Percentiles rank a stretch among this genome's conserved stretches.
Conservation (phyloP, 225 moss, liverwort and hornwort species). For the Sphagnum contortum region DNA sequence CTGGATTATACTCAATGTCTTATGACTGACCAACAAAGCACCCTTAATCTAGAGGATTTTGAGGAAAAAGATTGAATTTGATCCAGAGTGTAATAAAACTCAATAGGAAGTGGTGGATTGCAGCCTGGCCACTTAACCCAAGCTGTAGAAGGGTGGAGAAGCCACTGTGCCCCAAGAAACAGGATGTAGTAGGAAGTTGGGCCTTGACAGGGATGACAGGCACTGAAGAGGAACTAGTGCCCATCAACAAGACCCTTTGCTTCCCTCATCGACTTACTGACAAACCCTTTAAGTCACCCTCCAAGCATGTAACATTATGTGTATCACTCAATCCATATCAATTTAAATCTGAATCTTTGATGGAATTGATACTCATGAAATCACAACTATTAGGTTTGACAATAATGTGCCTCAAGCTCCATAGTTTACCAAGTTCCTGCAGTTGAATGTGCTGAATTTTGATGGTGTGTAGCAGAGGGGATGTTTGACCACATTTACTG, state of each 20-base stretch:
- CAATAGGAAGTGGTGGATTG: not conserved
- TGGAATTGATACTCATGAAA: slow-evolving; percentile 11
- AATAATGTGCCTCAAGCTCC: too few species aligned
- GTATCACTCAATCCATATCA: not conserved
- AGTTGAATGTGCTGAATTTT: too few species aligned
- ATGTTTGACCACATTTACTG: too few species aligned
- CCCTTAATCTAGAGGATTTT: not conserved
- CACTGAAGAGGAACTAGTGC: slow-evolving; percentile 3
- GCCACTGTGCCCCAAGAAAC: not conserved
- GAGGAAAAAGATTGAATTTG: not conserved
- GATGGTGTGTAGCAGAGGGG: too few species aligned
- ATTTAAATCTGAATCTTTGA: not conserved
- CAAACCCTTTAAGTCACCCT: slow-evolving; percentile 22
- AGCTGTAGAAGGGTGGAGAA: not conserved
- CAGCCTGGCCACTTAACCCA: not conserved
- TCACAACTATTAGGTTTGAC: not conserved
- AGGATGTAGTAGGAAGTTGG: not conserved
- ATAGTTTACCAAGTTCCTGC: too few species aligned
- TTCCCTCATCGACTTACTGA: slow-evolving; percentile 30
- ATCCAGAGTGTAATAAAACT: not conserved
- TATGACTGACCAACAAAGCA: not conserved
- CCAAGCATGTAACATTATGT: not conserved
- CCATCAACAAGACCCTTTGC: slow-evolving; percentile 10
- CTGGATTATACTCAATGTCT: not conserved
- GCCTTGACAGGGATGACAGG: slow-evolving; percentile 21